Base-by-base conservation (phyloP, 129 eudicot genomes). In the Gnaphalium uliginosum region DNA sequence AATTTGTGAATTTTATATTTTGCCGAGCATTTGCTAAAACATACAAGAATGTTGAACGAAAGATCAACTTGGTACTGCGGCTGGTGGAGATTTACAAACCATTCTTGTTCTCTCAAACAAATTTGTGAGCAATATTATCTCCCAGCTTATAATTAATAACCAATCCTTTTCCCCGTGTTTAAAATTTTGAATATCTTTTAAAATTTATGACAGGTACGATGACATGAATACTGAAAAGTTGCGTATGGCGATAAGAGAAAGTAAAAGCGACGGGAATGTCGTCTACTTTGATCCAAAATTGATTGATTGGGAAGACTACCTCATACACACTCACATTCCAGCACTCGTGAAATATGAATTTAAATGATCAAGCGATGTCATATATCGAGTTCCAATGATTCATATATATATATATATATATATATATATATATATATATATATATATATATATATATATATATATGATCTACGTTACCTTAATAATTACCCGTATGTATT, bases 151-250 rank as follows among this genome's bases (percentile, higher is more conserved):
- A 9, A 39, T 67, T 19, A 23, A 9, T 33, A 33, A 33, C 39
- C 6, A 33, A 33, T 33, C 39, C 39, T 5, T 33, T 33, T 33
- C 1, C 0, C 39, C 39, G 39, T 19, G 33, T 23, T 39, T 41
- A 60, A 60, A 13, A 2, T 25, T 25, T 41, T 10, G 48, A 41
- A 41, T 41, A 3, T 41, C n/a, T 41, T 51, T 51, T 53, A 50
- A 39, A 50, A 30, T 78, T 23, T 70, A 11, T 18, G 50, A 81
- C 80, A 93, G 98, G 33, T 94, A 68, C n/a, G 97, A 94, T 14
- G 98, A 94, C 41, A 82, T 79, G 79, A 94, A 90, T 85, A 86
- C 91, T 0, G 96, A 90, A 69, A 90, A 87, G 72, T 68, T 94
- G 33, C 88, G 93, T 32, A 85, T 65, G 68, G 84, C 83, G 7